Conservation (phyloP, 805 yeast genomes). For the Schizosaccharomyces lindneri region DNA sequence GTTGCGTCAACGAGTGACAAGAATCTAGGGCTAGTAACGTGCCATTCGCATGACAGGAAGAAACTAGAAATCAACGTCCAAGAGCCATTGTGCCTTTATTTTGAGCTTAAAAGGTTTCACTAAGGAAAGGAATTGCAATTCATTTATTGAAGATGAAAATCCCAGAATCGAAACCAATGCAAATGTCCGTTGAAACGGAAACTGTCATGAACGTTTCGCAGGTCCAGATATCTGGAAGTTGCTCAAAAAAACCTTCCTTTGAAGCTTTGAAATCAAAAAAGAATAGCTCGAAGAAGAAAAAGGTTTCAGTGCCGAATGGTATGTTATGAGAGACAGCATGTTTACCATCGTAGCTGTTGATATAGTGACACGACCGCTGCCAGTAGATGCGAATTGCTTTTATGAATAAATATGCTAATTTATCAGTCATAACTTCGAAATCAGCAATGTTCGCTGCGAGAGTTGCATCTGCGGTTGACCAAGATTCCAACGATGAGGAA, state of each 20-base stretch:
- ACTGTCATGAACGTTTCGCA: background rate
- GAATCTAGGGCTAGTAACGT: background rate
- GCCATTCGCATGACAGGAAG: background rate
- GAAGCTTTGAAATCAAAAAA: background rate
- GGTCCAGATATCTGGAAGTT: background rate
- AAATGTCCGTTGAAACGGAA: conserved; percentile 1
- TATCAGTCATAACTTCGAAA: conserved; percentile 13
- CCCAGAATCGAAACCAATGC: background rate
- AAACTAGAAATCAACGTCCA: too few relatives aligned
- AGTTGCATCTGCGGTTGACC: conserved; percentile 81
- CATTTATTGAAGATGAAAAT: background rate
- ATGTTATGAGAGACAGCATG: background rate
- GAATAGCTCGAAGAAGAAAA: background rate
- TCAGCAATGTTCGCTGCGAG: conserved; percentile 90
- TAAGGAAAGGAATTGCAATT: too few relatives aligned
- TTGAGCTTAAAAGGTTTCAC: too few relatives aligned
- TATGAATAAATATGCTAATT: background rate
- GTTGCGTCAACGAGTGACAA: background rate
- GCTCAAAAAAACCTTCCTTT: background rate
- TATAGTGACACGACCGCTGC: background rate
- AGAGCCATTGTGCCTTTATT: too few relatives aligned
- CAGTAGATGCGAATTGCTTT: background rate
- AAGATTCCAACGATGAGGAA: conserved; percentile 62
- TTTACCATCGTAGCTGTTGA: too few relatives aligned
- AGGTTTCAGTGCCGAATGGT: background rate